A percentile compares a stretch with the other conserved stretches of the same genome.
These are phyloP conservation scores for Agaricus bisporus DNA, from an alignment of 768 basidiomycete species.

Conservation along the genomic window DNA sequence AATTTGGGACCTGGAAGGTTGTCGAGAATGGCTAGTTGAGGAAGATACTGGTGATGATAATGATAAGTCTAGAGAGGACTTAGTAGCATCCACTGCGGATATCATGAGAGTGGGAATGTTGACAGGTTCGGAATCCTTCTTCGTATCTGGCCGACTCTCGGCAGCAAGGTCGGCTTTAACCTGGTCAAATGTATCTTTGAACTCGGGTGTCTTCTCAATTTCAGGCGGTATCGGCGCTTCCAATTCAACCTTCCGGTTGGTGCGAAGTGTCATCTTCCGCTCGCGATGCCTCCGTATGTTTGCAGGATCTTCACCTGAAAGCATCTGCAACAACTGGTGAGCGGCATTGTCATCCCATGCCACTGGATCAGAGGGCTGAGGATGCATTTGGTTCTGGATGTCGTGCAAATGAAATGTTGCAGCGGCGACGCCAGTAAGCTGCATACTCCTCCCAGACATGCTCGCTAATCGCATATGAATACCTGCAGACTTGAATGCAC, in stretches of 20 bases:
- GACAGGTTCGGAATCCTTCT: background rate
- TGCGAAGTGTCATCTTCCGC: conserved; percentile 25
- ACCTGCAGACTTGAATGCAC: conserved; percentile 82
- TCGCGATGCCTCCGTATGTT: conserved; percentile 18
- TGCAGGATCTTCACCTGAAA: conserved; percentile 23
- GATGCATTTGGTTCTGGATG: conserved; percentile 35
- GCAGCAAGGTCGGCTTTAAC: conserved; percentile 82
- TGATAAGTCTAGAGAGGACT: background rate
- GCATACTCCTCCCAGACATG: conserved; percentile 64
- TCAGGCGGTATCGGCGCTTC: conserved; percentile 41
- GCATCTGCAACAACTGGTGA: conserved; percentile 35
- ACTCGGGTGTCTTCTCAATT: conserved; percentile 55
- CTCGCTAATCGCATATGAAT: conserved; percentile 73
- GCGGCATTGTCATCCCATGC: conserved; percentile 40
- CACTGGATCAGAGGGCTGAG: conserved; percentile 20
- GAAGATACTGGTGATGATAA: conserved; percentile 15
- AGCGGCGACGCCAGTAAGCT: conserved; percentile 79
- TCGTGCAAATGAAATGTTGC: conserved; percentile 80
- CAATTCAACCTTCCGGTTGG: conserved; percentile 25
- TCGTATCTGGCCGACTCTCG: conserved; percentile 17
- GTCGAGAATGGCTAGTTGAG: conserved; percentile 22
- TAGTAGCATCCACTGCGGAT: background rate
- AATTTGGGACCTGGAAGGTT: conserved; percentile 50
- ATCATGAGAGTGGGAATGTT: background rate
- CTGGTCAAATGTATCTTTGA: conserved; percentile 79